Evolutionary conservation across 768 basidiomycete species (phyloP).

Genomic region (Saitozyma sp.): DNA sequence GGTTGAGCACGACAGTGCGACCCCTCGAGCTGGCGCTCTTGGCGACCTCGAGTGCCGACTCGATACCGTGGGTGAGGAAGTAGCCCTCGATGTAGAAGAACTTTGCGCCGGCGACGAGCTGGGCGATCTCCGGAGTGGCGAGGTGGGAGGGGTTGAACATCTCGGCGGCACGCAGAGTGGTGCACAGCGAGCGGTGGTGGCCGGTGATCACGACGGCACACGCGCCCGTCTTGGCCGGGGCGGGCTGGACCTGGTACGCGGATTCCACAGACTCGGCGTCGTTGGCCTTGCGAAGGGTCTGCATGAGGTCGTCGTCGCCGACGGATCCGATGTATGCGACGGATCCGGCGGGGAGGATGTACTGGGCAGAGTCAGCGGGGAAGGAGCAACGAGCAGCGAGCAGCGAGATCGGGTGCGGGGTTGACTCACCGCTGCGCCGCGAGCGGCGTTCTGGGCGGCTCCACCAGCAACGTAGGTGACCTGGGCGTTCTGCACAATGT

Average conservation of each 20-base stretch:
- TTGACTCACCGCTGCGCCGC: slow-evolving; percentile 82
- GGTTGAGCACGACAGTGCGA: slow-evolving; percentile 88
- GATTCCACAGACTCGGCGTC: slow-evolving; percentile 83
- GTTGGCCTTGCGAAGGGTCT: slow-evolving; percentile 86
- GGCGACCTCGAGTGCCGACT: slow-evolving; percentile 69
- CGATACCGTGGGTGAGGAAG: slow-evolving; percentile 91
- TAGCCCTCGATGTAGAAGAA: slow-evolving; percentile 94
- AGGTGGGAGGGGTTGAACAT: slow-evolving; percentile 82
- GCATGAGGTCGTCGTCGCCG: slow-evolving; percentile 86
- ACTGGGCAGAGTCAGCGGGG: slow-evolving; percentile 58
- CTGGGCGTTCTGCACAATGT: slow-evolving; percentile 71
- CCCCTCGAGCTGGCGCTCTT: slow-evolving; percentile 71
- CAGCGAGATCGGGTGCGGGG: too few relatives aligned
- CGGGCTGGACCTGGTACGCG: slow-evolving; percentile 83
- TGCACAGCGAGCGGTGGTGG: slow-evolving; percentile 89
- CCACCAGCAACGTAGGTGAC: slow-evolving; percentile 94
- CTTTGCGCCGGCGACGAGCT: slow-evolving; percentile 75
- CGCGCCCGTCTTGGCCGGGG: slow-evolving; percentile 81
- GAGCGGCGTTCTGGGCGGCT: slow-evolving; percentile 93
- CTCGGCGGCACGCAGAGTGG: slow-evolving; percentile 85
- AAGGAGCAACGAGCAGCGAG: neutral
- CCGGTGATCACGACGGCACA: slow-evolving; percentile 95
- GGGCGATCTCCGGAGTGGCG: slow-evolving; percentile 69
- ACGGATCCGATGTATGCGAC: slow-evolving; percentile 95
- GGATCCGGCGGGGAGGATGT: slow-evolving; percentile 79